Percentiles rank a stretch among this genome's conserved stretches.
These are phyloP conservation scores for Daldinia eschscholtzii DNA, from an alignment of 2,329 filamentous ascomycete genomes.

Conservation along the genomic window DNA sequence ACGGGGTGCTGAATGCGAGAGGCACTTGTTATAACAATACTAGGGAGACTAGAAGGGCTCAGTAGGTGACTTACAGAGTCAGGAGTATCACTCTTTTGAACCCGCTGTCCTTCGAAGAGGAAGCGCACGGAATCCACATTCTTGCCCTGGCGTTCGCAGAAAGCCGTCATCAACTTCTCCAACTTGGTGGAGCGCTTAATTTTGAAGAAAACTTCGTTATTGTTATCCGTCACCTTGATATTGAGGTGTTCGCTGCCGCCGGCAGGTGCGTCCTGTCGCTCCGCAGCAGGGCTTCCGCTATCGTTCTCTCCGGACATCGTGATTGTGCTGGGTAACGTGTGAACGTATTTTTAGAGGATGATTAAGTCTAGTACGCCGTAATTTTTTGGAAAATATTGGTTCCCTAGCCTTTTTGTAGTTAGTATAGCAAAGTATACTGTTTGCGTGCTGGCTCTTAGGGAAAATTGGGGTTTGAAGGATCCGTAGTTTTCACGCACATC, in stretches of 20 bases:
- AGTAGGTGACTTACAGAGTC: constrained; percentile 79
- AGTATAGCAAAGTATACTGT: constrained; percentile 35
- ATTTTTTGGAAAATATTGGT: background rate
- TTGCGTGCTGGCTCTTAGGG: constrained; percentile 14
- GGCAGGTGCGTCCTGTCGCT: constrained; percentile 57
- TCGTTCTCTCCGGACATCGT: constrained; percentile 67
- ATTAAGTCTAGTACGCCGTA: background rate
- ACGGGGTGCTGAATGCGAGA: background rate
- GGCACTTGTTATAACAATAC: background rate
- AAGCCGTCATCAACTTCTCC: constrained; percentile 98
- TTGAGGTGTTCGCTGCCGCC: constrained; percentile 86
- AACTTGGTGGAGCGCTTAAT: constrained; percentile 97
- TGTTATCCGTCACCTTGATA: constrained; percentile 99
- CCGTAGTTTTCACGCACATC: constrained; percentile 15
- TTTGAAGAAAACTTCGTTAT: constrained; percentile 99
- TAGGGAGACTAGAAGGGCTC: background rate
- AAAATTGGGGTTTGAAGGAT: background rate
- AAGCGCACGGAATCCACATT: constrained; percentile 86
- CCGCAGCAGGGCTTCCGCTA: constrained; percentile 61
- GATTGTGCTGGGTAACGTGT: constrained; percentile 8
- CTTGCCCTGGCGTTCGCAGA: constrained; percentile 97
- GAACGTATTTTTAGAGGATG: background rate
- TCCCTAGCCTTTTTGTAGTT: constrained; percentile 19
- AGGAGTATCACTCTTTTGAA: constrained; percentile 89
- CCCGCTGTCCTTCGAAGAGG: constrained; percentile 94